Percentiles rank a stretch among this genome's conserved stretches.
phyloP scores from a whole-genome alignment of 257 asterid species.

The Fraxinus americana region DNA sequence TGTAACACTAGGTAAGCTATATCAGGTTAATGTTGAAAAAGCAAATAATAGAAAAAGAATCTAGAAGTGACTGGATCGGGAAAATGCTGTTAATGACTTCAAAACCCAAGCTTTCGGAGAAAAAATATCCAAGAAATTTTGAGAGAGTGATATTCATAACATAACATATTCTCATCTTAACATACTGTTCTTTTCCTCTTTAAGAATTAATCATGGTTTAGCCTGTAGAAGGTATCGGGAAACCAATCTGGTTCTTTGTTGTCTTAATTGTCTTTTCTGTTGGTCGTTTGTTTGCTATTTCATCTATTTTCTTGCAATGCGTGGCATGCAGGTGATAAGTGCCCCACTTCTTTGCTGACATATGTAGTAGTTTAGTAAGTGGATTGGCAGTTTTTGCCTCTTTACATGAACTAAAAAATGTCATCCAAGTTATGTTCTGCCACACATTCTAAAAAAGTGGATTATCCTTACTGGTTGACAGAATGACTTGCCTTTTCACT shows the following conservation, averaged over 20 bases:
- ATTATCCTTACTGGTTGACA: neutral
- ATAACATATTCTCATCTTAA: neutral
- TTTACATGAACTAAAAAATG: neutral
- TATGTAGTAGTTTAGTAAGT: neutral
- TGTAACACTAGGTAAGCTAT: neutral
- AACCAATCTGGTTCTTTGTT: neutral
- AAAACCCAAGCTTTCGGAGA: neutral
- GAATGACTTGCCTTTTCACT: neutral
- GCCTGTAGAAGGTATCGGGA: neutral
- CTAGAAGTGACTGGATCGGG: neutral
- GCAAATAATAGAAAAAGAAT: neutral
- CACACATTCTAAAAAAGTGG: neutral
- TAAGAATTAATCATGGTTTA: neutral
- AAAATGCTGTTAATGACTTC: neutral
- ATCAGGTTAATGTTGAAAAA: neutral
- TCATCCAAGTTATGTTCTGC: neutral
- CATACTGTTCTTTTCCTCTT: neutral
- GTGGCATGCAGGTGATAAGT: neutral
- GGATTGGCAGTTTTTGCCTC: neutral
- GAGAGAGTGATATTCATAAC: neutral
- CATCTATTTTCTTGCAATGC: neutral
- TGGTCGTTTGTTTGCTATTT: neutral
- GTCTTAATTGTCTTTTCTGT: neutral
- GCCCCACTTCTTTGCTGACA: neutral
- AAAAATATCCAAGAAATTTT: neutral